Evolutionary conservation across 164 flowering plant genomes (phyloP).

Genomic region (Aristolochia contorta): DNA sequence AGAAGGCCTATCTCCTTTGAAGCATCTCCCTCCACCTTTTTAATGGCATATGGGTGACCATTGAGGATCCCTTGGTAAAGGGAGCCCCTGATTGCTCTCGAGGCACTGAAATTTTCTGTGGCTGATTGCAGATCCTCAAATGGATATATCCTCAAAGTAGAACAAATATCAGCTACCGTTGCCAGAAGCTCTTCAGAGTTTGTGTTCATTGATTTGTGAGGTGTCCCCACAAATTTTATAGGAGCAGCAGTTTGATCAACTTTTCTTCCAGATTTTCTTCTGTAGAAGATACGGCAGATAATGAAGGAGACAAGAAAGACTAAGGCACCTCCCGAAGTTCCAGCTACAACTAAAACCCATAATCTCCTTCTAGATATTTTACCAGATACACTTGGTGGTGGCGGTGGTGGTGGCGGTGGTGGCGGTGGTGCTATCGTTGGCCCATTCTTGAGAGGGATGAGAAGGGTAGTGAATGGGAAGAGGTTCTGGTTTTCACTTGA

Average conservation of each 20-base stretch:
- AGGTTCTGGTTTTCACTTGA: conserved; percentile 17
- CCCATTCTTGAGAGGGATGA: conserved; percentile 44
- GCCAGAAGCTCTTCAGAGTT: conserved; percentile 17
- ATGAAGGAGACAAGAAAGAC: conserved; percentile 9
- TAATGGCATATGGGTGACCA: conserved; percentile 33
- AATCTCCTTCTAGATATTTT: conserved; percentile 10
- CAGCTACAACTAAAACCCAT: conserved; percentile 36
- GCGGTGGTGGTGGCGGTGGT: too few relatives aligned
- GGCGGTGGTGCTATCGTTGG: conserved; percentile 31
- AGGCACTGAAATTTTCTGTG: conserved; percentile 38
- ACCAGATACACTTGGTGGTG: conserved; percentile 18
- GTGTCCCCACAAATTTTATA: too few relatives aligned
- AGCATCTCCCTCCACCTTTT: conserved; percentile 25
- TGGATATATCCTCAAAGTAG: conserved; percentile 21
- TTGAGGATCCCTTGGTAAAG: conserved; percentile 39
- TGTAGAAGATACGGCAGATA: conserved; percentile 15
- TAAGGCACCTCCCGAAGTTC: conserved; percentile 26
- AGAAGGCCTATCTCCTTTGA: conserved; percentile 40
- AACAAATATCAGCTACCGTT: conserved; percentile 22
- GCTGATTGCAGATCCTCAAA: conserved; percentile 36
- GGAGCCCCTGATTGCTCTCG: conserved; percentile 30
- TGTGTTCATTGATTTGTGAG: conserved; percentile 4
- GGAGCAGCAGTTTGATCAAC: too few relatives aligned
- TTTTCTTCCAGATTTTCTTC: not conserved
- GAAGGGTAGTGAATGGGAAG: conserved; percentile 47